A percentile compares a stretch with the other conserved stretches of the same genome.
phyloP scores from a whole-genome alignment of 345 rosid genomes.

The Erysimum cheiranthoides region DNA sequence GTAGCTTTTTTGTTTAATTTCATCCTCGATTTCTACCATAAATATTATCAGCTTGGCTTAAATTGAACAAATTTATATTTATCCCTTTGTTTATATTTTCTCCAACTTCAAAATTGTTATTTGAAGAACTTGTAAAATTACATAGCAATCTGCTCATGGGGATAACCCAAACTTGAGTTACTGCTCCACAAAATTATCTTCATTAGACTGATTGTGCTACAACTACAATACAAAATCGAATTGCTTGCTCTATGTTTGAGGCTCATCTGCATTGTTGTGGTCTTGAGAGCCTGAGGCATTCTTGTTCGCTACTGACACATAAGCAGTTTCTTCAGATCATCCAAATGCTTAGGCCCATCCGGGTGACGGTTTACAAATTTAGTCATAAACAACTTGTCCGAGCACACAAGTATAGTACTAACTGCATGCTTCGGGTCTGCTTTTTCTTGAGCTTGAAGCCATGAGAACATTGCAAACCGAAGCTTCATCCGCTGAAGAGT shows the following conservation, averaged over 20 bases:
- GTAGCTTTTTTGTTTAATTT: background rate
- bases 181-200: conserved; percentile 1
- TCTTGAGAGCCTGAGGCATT: conserved; percentile 24
- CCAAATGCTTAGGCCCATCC: conserved; percentile 61
- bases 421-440: conserved; percentile 46
- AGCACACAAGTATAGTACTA: conserved; percentile 56
- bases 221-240: conserved; percentile 19
- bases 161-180: background rate
- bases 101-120: conserved; percentile 10
- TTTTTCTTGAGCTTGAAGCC: conserved; percentile 64
- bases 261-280: background rate
- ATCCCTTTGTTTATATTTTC: background rate
- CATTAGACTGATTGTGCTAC: background rate
- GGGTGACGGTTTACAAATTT: conserved; percentile 62
- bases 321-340: conserved; percentile 53
- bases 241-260: background rate
- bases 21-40: background rate
- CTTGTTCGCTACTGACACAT: conserved; percentile 18
- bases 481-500: conserved; percentile 59
- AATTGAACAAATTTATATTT: background rate
- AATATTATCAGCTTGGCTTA: background rate
- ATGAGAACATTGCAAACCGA: conserved; percentile 65
- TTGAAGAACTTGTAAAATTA: background rate
- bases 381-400: conserved; percentile 50
- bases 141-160: conserved; percentile 3